Evolutionary conservation across 441 rosid genomes (phyloP).

Genomic region (Gossypium lobatum): DNA sequence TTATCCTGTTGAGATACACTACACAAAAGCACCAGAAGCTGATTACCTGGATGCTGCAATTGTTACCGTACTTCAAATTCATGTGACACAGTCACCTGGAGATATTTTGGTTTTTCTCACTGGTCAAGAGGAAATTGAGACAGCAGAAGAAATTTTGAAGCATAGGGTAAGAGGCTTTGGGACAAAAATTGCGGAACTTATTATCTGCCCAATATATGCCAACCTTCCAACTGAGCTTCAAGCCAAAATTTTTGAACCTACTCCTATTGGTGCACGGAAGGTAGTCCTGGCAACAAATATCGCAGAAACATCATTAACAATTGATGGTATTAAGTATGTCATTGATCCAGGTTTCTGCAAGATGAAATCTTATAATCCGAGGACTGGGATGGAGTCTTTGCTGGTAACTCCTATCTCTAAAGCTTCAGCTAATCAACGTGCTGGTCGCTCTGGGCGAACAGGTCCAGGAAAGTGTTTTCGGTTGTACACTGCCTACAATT

Average conservation of each 20-base stretch:
- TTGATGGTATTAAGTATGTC: constrained; percentile 90
- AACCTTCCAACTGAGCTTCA: constrained; percentile 96
- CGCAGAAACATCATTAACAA: constrained; percentile 96
- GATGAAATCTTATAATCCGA: constrained; percentile 94
- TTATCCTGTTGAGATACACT: constrained; percentile 91
- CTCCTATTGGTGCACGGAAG: constrained; percentile 95
- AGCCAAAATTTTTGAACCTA: constrained; percentile 89
- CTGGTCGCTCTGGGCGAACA: constrained; percentile 95
- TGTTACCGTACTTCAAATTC: constrained; percentile 83
- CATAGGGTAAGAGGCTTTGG: constrained; percentile 85
- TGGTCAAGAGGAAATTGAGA: constrained; percentile 97
- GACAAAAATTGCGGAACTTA: constrained; percentile 83
- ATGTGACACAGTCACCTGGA: constrained; percentile 76
- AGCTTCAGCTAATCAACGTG: constrained; percentile 97
- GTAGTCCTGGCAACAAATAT: constrained; percentile 95
- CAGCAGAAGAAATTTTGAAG: constrained; percentile 93
- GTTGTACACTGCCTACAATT: constrained; percentile 78
- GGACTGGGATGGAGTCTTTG: constrained; percentile 98
- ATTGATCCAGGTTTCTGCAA: constrained; percentile 96
- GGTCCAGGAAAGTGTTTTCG: constrained; percentile 94
- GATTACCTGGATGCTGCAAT: constrained; percentile 94
- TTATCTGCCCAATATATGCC: constrained; percentile 92
- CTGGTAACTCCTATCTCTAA: constrained; percentile 87
- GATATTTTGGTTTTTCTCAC: constrained; percentile 89
- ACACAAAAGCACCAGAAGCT: constrained; percentile 91